Conservation (phyloP, 2,329 filamentous ascomycete genomes). For the Aspergillus ustus region DNA sequence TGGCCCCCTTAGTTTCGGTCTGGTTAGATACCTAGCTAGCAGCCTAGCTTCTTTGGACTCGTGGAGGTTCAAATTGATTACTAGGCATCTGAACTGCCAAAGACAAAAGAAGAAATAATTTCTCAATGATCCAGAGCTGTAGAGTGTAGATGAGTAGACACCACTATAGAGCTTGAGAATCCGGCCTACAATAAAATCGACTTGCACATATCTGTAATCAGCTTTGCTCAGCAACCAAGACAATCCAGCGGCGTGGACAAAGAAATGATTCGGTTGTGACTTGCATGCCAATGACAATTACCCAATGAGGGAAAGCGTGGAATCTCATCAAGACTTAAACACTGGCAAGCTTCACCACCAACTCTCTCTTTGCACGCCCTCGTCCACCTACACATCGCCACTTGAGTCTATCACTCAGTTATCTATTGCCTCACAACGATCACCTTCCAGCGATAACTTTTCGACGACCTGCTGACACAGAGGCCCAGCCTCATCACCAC, state of each 20-base stretch:
- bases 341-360: constrained; percentile 12
- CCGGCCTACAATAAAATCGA: not conserved
- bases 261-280: not conserved
- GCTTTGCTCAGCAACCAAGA: not conserved
- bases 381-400: not conserved
- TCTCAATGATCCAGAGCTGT: not conserved
- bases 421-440: not conserved
- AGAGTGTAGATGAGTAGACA: not conserved
- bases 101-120: constrained; percentile 8
- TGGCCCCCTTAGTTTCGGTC: constrained; percentile 7
- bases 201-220: not conserved
- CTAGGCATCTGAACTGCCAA: constrained; percentile 11
- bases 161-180: not conserved
- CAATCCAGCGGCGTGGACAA: not conserved
- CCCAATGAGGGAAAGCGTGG: constrained; percentile 30
- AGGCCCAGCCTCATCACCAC: constrained; percentile 28
- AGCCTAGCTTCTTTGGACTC: constrained; percentile 7
- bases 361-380: not conserved
- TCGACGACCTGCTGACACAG: not conserved
- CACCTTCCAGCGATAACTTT: not conserved
- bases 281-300: constrained; percentile 11
- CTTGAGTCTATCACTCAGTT: not conserved
- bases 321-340: constrained; percentile 18
- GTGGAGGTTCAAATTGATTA: constrained; percentile 10
- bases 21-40: not conserved